Conservation (phyloP, 768 basidiomycete species). For the Lactarius sp. region DNA sequence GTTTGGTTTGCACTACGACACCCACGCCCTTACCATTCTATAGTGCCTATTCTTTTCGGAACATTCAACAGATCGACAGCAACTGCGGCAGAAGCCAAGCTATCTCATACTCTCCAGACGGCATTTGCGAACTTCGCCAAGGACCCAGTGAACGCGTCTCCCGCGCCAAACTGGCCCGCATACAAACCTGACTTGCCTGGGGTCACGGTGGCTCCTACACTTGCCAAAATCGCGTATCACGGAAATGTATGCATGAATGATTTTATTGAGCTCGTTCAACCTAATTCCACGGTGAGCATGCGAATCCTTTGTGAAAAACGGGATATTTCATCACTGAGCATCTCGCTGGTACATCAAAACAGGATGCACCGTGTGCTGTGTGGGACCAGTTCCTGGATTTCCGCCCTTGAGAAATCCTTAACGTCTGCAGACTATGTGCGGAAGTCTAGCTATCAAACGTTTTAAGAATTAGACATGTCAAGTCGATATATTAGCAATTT, state of each 20-base stretch:
- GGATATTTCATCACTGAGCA: not conserved
- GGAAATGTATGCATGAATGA: not conserved
- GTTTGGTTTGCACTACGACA: not conserved
- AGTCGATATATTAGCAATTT: not conserved
- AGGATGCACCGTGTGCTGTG: conserved; percentile 1
- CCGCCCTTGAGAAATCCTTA: not conserved
- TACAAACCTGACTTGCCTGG: not conserved
- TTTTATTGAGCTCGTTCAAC: not conserved
- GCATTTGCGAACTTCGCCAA: conserved; percentile 16
- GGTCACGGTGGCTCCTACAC: not conserved
- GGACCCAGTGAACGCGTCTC: not conserved
- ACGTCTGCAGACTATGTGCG: too few species aligned
- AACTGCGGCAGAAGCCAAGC: conserved; percentile 25
- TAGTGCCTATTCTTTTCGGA: conserved; percentile 30
- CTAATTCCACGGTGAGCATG: not conserved
- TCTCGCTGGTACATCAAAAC: not conserved
- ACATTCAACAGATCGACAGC: conserved; percentile 30
- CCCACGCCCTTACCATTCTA: not conserved
- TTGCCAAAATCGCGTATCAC: conserved; percentile 10
- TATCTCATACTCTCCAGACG: conserved; percentile 27
- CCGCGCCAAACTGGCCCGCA: conserved; percentile 8
- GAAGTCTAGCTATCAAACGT: too few species aligned
- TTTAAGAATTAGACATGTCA: too few species aligned
- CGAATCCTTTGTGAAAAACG: not conserved
- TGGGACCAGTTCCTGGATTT: not conserved